Base-by-base conservation (phyloP, 2,329 filamentous ascomycete genomes). In the Trichoderma arundinaceum region DNA sequence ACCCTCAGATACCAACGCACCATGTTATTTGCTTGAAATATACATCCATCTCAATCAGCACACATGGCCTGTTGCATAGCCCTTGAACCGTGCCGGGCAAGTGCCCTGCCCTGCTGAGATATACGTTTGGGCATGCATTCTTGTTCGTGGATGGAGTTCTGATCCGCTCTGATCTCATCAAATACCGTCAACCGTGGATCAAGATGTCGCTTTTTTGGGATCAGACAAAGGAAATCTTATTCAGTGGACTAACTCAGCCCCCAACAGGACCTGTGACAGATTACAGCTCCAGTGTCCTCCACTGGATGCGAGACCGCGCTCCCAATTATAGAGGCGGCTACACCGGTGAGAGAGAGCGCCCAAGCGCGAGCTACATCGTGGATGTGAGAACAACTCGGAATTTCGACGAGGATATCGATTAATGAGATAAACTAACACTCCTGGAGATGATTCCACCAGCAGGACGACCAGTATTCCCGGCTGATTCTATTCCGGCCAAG, bases 401-500 rank as follows among this genome's bases (percentile, higher is more conserved):
- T 5, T 5, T 53, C 15, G 19, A 13, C 52, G 12, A n/a, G 9
- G 33, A 13, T 33, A 6, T 19, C 15, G 6, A 10, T 15, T 35
- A 51, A 17, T 65, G 7, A 35, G 35, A 46, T 52, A 39, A n/a
- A 15, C 69, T 76, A 60, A 74, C 68, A 49, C 56, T 66, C 7
- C 15, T 41, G 38, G 72, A 95, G 92, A 94, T 98, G 87, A 83
- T 96, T 28, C 94, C 94, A 2, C 94, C 95, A 1, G 83, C 90
- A 49, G 93, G 92, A 41, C 86, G 92, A 74, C 82, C 88, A 60
- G 85, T 88, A 69, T 89, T 86, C 68, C 88, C 94, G 19, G 92
- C 90, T 66, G 93, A 97, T 76, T 91, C 92, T 1, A 91, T 99
- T 52, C 94, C 95, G 12, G 91, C 92, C n/a, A 94, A 95, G 73